A percentile compares a stretch with the other conserved stretches of the same genome.
Conservation (phyloP, 805 yeast species). For the Candida cerambycidarum region DNA sequence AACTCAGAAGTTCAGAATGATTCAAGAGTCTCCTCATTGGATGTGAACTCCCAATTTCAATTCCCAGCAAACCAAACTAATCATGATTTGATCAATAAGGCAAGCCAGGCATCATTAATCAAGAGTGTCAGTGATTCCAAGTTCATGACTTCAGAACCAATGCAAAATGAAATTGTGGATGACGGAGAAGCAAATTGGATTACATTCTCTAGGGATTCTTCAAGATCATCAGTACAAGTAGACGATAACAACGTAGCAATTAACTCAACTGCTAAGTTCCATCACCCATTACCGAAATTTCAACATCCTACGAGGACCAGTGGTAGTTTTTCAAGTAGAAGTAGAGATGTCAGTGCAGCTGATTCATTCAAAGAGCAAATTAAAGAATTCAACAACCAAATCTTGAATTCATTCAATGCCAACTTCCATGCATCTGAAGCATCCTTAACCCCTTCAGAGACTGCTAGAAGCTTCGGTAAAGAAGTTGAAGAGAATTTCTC, state of each 20-base stretch:
- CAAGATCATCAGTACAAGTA: slow-evolving; percentile 11
- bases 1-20: not conserved
- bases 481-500: slow-evolving; percentile 22
- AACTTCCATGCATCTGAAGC: slow-evolving; percentile 20
- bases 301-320: slow-evolving; percentile 6
- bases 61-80: slow-evolving; percentile 22
- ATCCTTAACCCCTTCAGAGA: slow-evolving; percentile 28
- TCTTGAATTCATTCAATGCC: slow-evolving; percentile 4
- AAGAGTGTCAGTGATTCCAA: slow-evolving; percentile 6
- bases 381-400: slow-evolving; percentile 13
- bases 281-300: slow-evolving; percentile 7
- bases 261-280: not conserved
- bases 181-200: slow-evolving; percentile 28
- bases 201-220: slow-evolving; percentile 20
- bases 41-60: slow-evolving; percentile 30
- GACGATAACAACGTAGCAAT: not conserved
- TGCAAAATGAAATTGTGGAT: not conserved
- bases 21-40: slow-evolving; percentile 14
- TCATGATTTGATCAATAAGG: slow-evolving; percentile 1
- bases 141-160: slow-evolving; percentile 7
- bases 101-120: slow-evolving; percentile 6
- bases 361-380: slow-evolving; percentile 15
- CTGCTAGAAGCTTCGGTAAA: slow-evolving; percentile 27
- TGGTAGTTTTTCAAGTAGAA: slow-evolving; percentile 11
- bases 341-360: slow-evolving; percentile 16